Evolutionary conservation across 306 rosid genomes (phyloP), one percentile per base, ranked within the genome.

Genomic region (Dryas octopetala): DNA sequence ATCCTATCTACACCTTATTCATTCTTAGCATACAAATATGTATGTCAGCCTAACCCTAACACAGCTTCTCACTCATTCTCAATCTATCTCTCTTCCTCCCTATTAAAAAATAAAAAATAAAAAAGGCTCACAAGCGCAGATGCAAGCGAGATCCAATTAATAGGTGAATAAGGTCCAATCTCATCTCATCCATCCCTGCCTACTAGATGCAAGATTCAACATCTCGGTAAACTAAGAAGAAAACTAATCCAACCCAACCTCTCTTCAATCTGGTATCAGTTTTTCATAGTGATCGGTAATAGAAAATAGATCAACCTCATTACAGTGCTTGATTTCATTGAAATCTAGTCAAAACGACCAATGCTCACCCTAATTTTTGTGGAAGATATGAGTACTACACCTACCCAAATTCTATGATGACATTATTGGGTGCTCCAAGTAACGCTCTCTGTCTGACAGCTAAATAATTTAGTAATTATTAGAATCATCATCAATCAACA

Each of bases 351-450:
- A 6, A 62, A 3, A 60, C 16, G 28, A 62, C 16, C 12, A 7
- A 16, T 9, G 12, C 12, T 9, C 8, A 11, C 53, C 58, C 68
- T 14, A 4, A 63, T 6, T 63, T 61, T 40, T 9, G 0, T 38
- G 15, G 47, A 38, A 65, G 61, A 76, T 66, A 52, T 60, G 40
- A 67, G 63, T 43, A 28, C 13, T 62, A 69, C 16, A 10, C 44
- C 19, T 62, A 67, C 46, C 76, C 68, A 70, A 65, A 75, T 43
- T 68, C 77, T 53, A 70, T 17, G 70, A 43, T n/a, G 7, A 49
- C 26, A 71, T 57, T 71, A 64, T 63, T 3, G 55, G 54, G 32
- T 43, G 53, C 47, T 77, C 26, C 60, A 68, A 57, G 62, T 15
- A 64, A 23, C 46, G n/a, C 6, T 38, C 23, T 43, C 23, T 43